Evolutionary conservation across 176 grass and related monocot species (phyloP).

Genomic region (Hordeum vulgare): MorexV3_pseudomolecules_assembly NC_058522.1:491447393-491447892

Average conservation of each 20-base stretch:
- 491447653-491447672: not conserved
- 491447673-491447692: slow-evolving; percentile 47
- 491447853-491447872: not conserved
- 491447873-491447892: not conserved
- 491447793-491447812: not conserved
- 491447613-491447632: not conserved
- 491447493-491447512: slow-evolving; percentile 32
- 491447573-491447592: not conserved
- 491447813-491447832: not conserved
- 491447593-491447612: not conserved
- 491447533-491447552: slow-evolving; percentile 32
- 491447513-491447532: slow-evolving; percentile 45
- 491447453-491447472: slow-evolving; percentile 35
- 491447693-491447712: slow-evolving; percentile 49
- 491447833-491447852: not conserved
- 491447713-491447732: slow-evolving; percentile 21
- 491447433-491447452: slow-evolving; percentile 26
- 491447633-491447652: not conserved
- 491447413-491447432: slow-evolving; percentile 41
- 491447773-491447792: not conserved
- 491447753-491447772: not conserved
- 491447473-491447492: slow-evolving; percentile 55
- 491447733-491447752: not conserved
- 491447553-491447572: slow-evolving; percentile 62
- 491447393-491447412: slow-evolving; percentile 36